Conservation (phyloP, 2,329 filamentous ascomycete genomes). For the Paracamarosporium sp. region DNA sequence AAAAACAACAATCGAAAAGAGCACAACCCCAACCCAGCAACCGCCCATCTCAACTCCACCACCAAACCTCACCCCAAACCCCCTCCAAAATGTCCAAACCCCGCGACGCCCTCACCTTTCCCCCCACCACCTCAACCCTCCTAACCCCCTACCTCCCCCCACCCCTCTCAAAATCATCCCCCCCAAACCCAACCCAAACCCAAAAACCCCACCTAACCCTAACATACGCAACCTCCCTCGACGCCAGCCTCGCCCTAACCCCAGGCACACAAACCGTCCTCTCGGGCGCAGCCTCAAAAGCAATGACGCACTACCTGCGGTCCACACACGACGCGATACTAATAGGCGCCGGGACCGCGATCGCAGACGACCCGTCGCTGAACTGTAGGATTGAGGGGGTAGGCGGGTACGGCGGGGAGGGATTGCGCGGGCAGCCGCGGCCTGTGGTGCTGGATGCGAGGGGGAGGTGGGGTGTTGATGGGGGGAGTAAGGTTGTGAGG, state of each 20-base stretch:
- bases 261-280: slow-evolving; percentile 83
- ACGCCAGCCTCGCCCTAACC: slow-evolving; percentile 76
- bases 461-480: slow-evolving; percentile 72
- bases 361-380: slow-evolving; percentile 83
- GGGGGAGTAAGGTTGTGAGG: slow-evolving; percentile 69
- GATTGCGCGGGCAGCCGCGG: slow-evolving; percentile 70
- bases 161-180: too few species aligned
- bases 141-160: slow-evolving; percentile 61
- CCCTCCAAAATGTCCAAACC: slow-evolving; percentile 16
- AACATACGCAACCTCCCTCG: slow-evolving; percentile 90
- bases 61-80: neutral
- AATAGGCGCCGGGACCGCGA: slow-evolving; percentile 82
- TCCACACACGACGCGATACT: slow-evolving; percentile 83
- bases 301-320: slow-evolving; percentile 92
- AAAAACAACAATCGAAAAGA: too few species aligned
- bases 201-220: slow-evolving; percentile 62
- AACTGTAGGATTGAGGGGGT: slow-evolving; percentile 77
- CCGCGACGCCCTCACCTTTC: slow-evolving; percentile 47
- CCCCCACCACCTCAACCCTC: slow-evolving; percentile 52
- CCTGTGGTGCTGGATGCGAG: slow-evolving; percentile 84
- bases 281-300: slow-evolving; percentile 82
- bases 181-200: neutral
- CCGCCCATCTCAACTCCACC: neutral
- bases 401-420: slow-evolving; percentile 61
- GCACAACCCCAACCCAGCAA: too few species aligned